phyloP scores from a whole-genome alignment of 805 yeast species.

The Pichia deserticola region DNA sequence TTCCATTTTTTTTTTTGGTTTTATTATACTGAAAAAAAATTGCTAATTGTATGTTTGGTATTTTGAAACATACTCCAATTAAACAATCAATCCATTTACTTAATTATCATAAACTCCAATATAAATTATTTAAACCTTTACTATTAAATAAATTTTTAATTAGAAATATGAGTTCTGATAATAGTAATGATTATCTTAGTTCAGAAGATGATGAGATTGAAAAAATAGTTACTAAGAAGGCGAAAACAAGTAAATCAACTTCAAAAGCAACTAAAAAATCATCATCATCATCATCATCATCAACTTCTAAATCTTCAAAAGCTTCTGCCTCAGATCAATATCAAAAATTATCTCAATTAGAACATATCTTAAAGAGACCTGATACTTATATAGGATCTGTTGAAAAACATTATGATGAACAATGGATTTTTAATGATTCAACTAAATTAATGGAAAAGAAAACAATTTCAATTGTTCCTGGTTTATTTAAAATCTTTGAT shows the following conservation, averaged over 20 bases:
- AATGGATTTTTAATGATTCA: constrained; percentile 80
- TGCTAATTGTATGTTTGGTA: too few relatives aligned
- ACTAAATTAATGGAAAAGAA: constrained; percentile 51
- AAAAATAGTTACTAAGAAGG: not conserved
- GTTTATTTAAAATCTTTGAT: constrained; percentile 91
- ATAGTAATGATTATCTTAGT: not conserved
- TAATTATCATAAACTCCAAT: too few relatives aligned
- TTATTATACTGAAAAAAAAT: too few relatives aligned
- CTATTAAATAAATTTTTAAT: too few relatives aligned
- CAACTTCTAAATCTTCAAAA: constrained; percentile 7
- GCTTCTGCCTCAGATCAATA: constrained; percentile 59
- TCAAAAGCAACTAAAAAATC: not conserved
- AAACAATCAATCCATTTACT: too few relatives aligned
- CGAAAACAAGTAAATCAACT: not conserved
- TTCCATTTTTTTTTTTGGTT: too few relatives aligned
- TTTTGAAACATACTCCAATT: too few relatives aligned
- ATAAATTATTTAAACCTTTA: too few relatives aligned
- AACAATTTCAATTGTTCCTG: constrained; percentile 82
- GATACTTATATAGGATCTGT: constrained; percentile 97
- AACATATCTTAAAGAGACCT: constrained; percentile 94
- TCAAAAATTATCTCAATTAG: constrained; percentile 90
- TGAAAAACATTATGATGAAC: constrained; percentile 67
- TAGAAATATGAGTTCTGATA: not conserved
- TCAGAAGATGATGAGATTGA: constrained; percentile 1
- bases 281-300: not conserved